Base-by-base conservation (phyloP, 176 grass and related monocot genomes). In the Cocos nucifera region DNA sequence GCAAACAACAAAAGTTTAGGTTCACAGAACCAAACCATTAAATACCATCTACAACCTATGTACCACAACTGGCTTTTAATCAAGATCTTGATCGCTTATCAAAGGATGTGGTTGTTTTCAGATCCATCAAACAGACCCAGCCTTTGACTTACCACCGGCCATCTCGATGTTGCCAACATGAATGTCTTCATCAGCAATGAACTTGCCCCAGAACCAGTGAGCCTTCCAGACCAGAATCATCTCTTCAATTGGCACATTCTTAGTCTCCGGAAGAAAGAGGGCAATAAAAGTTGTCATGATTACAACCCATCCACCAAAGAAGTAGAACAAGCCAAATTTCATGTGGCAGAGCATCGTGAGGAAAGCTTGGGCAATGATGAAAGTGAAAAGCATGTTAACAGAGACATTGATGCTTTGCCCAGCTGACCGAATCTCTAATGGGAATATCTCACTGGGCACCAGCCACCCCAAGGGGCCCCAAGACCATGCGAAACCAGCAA, bases 151-250 rank as follows among this genome's bases (percentile, higher is more conserved):
- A 49, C 51, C 29, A 6, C 58, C 57, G 22, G 30, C 48, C 82
- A 82, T 78, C 78, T 82, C 83, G 32, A 81, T 14, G 35, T 44
- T 7, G 70, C 20, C 48, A 2, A 5, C 23, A 4, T 19, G 60
- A 7, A 24, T n/a, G 20, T 53, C 50, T 2, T 54, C 23, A 4
- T 53, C 64, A 4, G 64, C 22, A 5, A 66, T 54, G 64, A 66
- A 66, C 25, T 28, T 66, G 49, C 64, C 17, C 63, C 64, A 66
- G n/a, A 66, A 66, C 64, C 64, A 66, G 64, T 66, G 64, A 14
- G 50, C 6, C 24, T 66, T 66, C 64, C 64, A 66, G 22, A 66
- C 64, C 17, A 53, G 22, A 9, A 53, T 14, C 64, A 66, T 66
- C 50, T 66, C 64, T 19, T 66, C 64, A 15, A 66, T 66, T 7